Base-by-base conservation (phyloP, 345 rosid genomes). In the Barbarea vulgaris region DNA sequence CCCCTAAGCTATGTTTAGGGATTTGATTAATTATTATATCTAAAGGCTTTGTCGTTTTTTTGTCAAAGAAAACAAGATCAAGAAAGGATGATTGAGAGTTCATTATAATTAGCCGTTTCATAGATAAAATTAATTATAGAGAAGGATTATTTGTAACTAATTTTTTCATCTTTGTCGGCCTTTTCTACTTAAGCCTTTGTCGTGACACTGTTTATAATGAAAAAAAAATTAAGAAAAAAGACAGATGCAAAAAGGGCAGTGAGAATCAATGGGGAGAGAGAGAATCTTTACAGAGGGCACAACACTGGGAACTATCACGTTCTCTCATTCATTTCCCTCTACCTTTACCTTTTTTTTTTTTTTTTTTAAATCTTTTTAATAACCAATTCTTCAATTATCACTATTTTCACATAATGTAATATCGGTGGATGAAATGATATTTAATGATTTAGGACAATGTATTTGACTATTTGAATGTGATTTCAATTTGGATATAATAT, bases 201-300 rank as follows among this genome's bases (percentile, higher is more conserved):
- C 73, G 73, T 75, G 47, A 75, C 47, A 58, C 46, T 52, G 34
- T 67, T 24, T 34, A 74, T 66, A 27, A 42, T 11, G n/a, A 41
- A 30, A 2, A 18, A 37, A 18, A 13, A 17, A 5, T 13, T 10
- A 0, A 17, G 1, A 48, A 41, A 2, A 11, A 53, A 50, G 68
- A 75, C 33, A 66, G 50, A 54, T 57, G 46, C 54, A 39, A 47
- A 75, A 56, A 74, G 61, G 28, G 52, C 59, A 67, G 68, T 5
- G 33, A 66, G 72, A 39, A 53, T 64, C 64, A 61, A 64, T 66
- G 33, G 71, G 28, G 71, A 24, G 65, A 69, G 61, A 67, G 69
- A 68, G 79, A 75, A 75, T 76, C 79, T 60, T 62, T 53, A 42
- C 70, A 76, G 80, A 69, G 75, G 70, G 65, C 65, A 69, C 79